Evolutionary conservation across 2,329 filamentous ascomycete species (phyloP).

Genomic region (Lasiodiplodia theobromae): DNA sequence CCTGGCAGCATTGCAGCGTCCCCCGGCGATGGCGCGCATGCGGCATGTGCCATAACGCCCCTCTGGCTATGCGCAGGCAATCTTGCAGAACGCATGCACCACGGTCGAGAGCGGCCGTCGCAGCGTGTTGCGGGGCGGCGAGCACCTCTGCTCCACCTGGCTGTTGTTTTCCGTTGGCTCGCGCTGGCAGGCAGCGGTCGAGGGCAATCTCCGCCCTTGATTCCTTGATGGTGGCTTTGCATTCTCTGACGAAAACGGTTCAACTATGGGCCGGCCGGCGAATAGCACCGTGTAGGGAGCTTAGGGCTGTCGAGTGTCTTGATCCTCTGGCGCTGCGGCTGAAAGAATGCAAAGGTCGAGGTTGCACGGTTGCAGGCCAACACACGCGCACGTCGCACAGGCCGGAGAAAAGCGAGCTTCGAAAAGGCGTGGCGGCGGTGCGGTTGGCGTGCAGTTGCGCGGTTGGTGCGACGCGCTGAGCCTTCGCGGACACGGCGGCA

Average conservation of each 20-base stretch:
- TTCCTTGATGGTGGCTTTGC: constrained; percentile 2
- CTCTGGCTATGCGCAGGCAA: constrained; percentile 17
- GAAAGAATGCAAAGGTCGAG: background rate
- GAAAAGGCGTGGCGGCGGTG: background rate
- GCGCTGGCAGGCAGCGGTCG: constrained; percentile 6
- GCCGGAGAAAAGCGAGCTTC: background rate
- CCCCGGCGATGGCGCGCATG: constrained; percentile 26
- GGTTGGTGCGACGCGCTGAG: background rate
- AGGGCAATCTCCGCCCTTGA: background rate
- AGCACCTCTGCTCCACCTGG: constrained; percentile 12
- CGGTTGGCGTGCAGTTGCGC: constrained; percentile 1
- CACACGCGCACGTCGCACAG: constrained; percentile 6
- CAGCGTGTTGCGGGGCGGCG: constrained; percentile 10
- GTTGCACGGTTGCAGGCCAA: constrained; percentile 6
- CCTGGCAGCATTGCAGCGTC: constrained; percentile 12
- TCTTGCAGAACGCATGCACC: constrained; percentile 19
- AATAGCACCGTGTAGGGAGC: constrained; percentile 12
- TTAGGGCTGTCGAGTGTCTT: constrained; percentile 6
- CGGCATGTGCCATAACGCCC: constrained; percentile 16
- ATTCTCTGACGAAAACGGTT: constrained; percentile 20
- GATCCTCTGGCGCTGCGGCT: background rate
- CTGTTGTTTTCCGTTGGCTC: constrained; percentile 16
- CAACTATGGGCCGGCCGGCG: background rate
- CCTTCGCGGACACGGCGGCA: background rate
- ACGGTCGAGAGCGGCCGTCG: background rate